Conservation (phyloP, 306 rosid genomes). For the Cucumis cinereus region DNA sequence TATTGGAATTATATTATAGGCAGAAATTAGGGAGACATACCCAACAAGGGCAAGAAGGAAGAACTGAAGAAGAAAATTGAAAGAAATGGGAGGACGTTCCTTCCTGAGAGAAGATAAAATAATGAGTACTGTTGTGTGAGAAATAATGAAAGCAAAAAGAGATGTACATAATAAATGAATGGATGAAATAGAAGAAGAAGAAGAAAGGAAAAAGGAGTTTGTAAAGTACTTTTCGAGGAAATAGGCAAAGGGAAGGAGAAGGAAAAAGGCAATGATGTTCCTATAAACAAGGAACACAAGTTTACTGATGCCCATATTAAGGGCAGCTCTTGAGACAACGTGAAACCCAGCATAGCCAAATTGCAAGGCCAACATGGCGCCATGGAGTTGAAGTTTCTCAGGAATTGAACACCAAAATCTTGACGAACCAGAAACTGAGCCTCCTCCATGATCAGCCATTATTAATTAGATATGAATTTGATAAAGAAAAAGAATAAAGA, state of each 20-base stretch:
- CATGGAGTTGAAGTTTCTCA: constrained; percentile 69
- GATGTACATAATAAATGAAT: neutral
- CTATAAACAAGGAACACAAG: constrained; percentile 91
- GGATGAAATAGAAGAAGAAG: neutral
- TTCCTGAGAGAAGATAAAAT: constrained; percentile 33
- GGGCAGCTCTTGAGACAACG: constrained; percentile 88
- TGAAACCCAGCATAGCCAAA: constrained; percentile 98
- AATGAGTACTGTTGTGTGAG: neutral
- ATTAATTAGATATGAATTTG: neutral
- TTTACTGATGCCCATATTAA: constrained; percentile 91
- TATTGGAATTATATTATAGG: too few relatives aligned
- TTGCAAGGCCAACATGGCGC: constrained; percentile 91
- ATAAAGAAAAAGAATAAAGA: neutral
- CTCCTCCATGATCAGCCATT: neutral
- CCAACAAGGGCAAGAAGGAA: constrained; percentile 87
- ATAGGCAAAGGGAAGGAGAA: constrained; percentile 81
- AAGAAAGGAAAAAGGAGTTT: neutral
- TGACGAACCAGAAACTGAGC: neutral
- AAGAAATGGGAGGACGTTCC: constrained; percentile 67
- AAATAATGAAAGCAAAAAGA: neutral
- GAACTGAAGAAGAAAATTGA: constrained; percentile 63
- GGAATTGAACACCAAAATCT: constrained; percentile 84
- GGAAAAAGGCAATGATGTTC: constrained; percentile 70
- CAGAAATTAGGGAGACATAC: constrained; percentile 18
- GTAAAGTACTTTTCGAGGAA: constrained; percentile 59